Base-by-base conservation (phyloP, 345 rosid species). In the Jatropha curcas region DNA sequence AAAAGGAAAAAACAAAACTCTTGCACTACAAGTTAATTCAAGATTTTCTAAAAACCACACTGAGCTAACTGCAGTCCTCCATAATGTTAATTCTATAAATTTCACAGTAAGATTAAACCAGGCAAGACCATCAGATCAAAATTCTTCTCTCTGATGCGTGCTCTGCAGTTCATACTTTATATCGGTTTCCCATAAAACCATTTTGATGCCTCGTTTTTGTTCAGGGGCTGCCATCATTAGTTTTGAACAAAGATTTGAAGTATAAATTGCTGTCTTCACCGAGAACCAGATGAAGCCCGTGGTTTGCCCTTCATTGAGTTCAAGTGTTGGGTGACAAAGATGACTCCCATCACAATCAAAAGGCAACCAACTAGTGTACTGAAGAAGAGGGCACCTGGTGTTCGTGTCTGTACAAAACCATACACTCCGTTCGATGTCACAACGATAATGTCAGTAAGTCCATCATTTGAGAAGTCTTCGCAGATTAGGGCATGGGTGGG, bases 361-460 rank as follows among this genome's bases (percentile, higher is more conserved):
- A 95, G 93, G 82, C 98, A 91, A 60, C 97, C 99, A 3, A 93
- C 99, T 77, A 93, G 85, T 10, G 96, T 88, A 84, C 99, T 95
- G 88, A 95, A 93, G 93, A 93, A 96, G 75, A 96, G 85, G 76
- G 97, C 99, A 46, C 99, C 99, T 0, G 99, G 99, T 60, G 91
- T 96, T 80, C 98, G 91, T 27, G 95, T 90, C 79, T 96, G 99
- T 74, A 93, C 96, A 58, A 92, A 95, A 41, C 99, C 97, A 33
- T 92, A 93, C 7, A 92, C 82, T 31, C 98, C 98, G 24, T 80
- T 93, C 13, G 97, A 88, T 34, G 99, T 96, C 85, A 96, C 84
- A 34, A 96, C 80, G 71, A 96, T 96, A 61, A 93, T 78, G 82
- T 93, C 99, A 2, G 96, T 88, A 33, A 93, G 91, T 16, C 98